These are phyloP conservation scores for Boletus rubescentipes DNA, from an alignment of 768 basidiomycete species.

Conservation along the genomic window DNA sequence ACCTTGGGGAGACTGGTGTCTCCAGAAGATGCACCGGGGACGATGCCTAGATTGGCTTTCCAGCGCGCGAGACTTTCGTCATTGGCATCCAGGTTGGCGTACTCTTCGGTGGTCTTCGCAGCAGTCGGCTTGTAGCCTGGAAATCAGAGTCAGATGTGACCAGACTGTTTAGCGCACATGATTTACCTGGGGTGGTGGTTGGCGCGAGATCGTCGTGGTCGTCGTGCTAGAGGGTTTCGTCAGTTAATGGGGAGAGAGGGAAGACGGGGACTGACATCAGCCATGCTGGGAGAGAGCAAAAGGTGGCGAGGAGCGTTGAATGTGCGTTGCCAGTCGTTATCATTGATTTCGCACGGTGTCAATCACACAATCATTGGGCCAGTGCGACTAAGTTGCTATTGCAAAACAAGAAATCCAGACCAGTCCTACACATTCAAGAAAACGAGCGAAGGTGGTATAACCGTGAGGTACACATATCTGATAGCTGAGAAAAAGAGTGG, in stretches of 20 bases:
- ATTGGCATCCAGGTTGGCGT: conserved; percentile 79
- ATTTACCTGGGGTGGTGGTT: conserved; percentile 62
- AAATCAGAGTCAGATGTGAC: conserved; percentile 21
- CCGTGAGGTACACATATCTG: conserved; percentile 21
- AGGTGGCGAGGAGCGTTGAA: conserved; percentile 14
- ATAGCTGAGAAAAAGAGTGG: conserved; percentile 21
- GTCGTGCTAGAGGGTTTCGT: conserved; percentile 40
- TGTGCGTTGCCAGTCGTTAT: conserved; percentile 22
- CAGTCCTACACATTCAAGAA: conserved; percentile 28
- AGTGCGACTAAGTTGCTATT: conserved; percentile 26
- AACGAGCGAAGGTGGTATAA: conserved; percentile 31
- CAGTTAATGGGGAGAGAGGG: background rate
- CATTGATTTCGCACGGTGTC: conserved; percentile 66
- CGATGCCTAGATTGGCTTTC: conserved; percentile 92
- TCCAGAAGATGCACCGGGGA: conserved; percentile 43
- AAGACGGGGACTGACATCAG: conserved; percentile 42
- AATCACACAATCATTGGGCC: conserved; percentile 19
- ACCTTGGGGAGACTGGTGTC: conserved; percentile 67
- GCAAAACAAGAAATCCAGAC: conserved; percentile 25
- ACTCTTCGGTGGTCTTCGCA: conserved; percentile 76
- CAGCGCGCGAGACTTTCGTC: conserved; percentile 94
- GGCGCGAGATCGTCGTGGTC: conserved; percentile 74
- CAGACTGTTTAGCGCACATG: conserved; percentile 6
- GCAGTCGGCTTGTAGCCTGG: conserved; percentile 74
- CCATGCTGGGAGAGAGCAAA: conserved; percentile 42